Evolutionary conservation across 345 rosid genomes (phyloP), one percentile per base, ranked within the genome.

Genomic region (Hirschfeldia incana): DNA sequence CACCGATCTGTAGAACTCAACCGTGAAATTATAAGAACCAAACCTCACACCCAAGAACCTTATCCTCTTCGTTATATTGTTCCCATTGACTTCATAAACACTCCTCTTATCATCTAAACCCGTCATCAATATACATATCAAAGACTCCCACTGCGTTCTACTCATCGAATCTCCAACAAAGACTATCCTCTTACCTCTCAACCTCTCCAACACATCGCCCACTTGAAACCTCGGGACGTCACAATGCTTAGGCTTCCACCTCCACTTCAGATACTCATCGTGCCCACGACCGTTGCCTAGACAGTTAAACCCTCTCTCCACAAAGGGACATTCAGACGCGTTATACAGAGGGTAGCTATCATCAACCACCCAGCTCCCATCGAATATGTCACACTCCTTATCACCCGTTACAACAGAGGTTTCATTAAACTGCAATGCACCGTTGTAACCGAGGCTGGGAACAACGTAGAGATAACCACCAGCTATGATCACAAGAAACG

Each of bases 111-210:
- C 97, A 69, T 89, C 91, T 65, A 92, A 80, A 7, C 97, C 94
- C 1, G 91, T 86, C 92, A 90, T 89, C 28, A 94, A 89, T 82
- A 94, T 87, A 79, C 98, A 94, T 77, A 94, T 85, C 66, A 92
- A 78, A 5, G 98, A 94, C 80, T 94, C 97, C 98, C 97, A 92
- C 59, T 91, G 97, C 1, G 94, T 89, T 73, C 97, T 88, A 79
- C 94, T 88, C 93, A 92, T 89, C 0, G 95, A 94, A 80, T 94
- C 98, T 6, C 97, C 97, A 36, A 94, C 92, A 76, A 92, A 94
- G 39, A 91, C 97, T 59, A 94, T 72, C 84, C 97, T 86, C 74
- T 87, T 92, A 64, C 84, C 86, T 72, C 88, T 84, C 73, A 94
- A 79, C 81, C 78, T 78, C 86, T 88, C 86, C 82, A 92, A 74